Conservation (phyloP, 164 flowering plant species). For the Saururus chinensis region DNA sequence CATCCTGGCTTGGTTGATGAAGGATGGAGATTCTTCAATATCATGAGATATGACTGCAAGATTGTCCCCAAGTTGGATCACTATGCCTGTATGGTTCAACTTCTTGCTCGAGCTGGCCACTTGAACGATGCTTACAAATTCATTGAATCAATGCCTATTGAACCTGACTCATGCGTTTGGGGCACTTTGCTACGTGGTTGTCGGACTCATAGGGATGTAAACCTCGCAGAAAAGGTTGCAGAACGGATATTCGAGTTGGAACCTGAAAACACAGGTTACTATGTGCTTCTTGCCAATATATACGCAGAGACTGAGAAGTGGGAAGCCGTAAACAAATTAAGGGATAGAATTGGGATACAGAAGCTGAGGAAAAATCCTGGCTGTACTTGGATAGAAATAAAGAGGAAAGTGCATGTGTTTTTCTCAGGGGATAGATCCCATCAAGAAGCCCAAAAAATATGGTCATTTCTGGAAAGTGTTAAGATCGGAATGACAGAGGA, state of each 20-base stretch:
- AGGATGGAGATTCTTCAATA: conserved; percentile 42
- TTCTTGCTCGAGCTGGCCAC: conserved; percentile 45
- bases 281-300: conserved; percentile 46
- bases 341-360: conserved; percentile 24
- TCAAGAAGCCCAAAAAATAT: conserved; percentile 27
- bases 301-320: conserved; percentile 65
- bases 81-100: conserved; percentile 61
- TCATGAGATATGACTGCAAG: conserved; percentile 35
- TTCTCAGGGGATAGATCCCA: conserved; percentile 36
- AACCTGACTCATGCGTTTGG: conserved; percentile 61
- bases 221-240: conserved; percentile 64
- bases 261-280: conserved; percentile 54
- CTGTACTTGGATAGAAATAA: conserved; percentile 64
- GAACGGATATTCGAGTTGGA: conserved; percentile 45
- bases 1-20: conserved; percentile 54
- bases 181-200: conserved; percentile 55
- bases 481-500: conserved; percentile 33
- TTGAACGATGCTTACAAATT: conserved; percentile 38
- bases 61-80: conserved; percentile 52
- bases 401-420: conserved; percentile 39
- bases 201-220: conserved; percentile 41
- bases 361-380: conserved; percentile 42
- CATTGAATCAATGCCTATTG: conserved; percentile 42
- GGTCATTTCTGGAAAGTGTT: conserved; percentile 23
- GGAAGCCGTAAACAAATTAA: conserved; percentile 42